Conservation (phyloP, 768 basidiomycete species). For the Lyophyllum semitale region DNA sequence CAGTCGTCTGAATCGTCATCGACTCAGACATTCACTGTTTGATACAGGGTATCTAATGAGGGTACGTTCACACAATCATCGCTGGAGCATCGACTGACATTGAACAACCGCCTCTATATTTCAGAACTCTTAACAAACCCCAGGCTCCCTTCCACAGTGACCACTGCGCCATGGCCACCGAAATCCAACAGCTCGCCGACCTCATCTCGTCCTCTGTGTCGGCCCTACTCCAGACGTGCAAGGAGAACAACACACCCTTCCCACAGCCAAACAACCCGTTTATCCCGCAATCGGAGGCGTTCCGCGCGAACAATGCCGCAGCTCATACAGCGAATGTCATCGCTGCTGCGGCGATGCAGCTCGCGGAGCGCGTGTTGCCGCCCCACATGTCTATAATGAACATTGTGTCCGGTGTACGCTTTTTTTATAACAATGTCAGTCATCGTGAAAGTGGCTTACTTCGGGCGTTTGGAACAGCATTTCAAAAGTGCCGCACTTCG, state of each 20-base stretch:
- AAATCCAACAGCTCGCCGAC: constrained; percentile 16
- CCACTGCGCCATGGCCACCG: constrained; percentile 5
- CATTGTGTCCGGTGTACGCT: constrained; percentile 25
- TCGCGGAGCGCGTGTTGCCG: constrained; percentile 28
- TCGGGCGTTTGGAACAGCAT: constrained; percentile 14
- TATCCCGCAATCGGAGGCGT: constrained; percentile 27
- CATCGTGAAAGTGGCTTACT: background rate
- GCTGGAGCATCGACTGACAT: no score
- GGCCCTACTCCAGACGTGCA: constrained; percentile 25
- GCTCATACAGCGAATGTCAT: constrained; percentile 29
- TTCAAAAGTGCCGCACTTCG: constrained; percentile 26
- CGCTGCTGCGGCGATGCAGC: constrained; percentile 35
- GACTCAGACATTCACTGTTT: no score
- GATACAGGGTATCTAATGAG: no score
- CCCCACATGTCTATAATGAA: constrained; percentile 23
- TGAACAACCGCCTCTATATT: no score
- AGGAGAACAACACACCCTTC: constrained; percentile 18
- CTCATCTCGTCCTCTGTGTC: constrained; percentile 23
- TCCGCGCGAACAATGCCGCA: constrained; percentile 27
- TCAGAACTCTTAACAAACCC: no score
- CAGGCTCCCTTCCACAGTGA: no score
- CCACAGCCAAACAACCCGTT: constrained; percentile 29
- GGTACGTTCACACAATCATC: no score
- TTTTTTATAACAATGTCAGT: background rate
- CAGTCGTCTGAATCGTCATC: no score